Evolutionary conservation across 106 monocot genomes (phyloP).

Genomic region (Dioscorea zingiberensis): DNA sequence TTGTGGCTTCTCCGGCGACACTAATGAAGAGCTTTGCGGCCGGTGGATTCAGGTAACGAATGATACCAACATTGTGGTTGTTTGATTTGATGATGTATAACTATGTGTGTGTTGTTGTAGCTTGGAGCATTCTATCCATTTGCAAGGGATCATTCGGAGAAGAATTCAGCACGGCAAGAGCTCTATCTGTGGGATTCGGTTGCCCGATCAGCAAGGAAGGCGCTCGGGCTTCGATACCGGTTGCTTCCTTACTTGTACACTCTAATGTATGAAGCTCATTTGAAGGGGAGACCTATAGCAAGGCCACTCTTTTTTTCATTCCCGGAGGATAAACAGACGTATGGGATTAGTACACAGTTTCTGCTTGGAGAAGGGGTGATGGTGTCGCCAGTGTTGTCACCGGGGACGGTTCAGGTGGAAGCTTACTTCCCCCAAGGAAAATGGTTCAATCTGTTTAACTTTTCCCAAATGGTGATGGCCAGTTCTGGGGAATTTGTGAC

Average conservation of each 20-base stretch:
- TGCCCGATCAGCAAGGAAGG: conserved; percentile 38
- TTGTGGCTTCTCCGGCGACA: conserved; percentile 53
- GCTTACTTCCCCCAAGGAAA: conserved; percentile 54
- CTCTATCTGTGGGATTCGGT: conserved; percentile 72
- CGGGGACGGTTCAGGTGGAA: conserved; percentile 18
- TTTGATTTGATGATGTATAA: too few relatives aligned
- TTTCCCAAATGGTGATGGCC: conserved; percentile 4
- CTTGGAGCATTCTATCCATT: conserved; percentile 85
- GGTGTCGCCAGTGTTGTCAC: conserved; percentile 49
- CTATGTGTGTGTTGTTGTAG: conserved; percentile 10
- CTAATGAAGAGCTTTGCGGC: conserved; percentile 55
- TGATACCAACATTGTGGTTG: too few relatives aligned
- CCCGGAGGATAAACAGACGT: conserved; percentile 38
- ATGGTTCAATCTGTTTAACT: conserved; percentile 61
- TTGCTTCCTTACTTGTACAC: conserved; percentile 79
- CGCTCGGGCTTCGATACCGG: conserved; percentile 66
- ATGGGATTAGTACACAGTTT: conserved; percentile 49
- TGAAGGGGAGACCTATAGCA: conserved; percentile 62
- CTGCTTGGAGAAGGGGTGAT: conserved; percentile 40
- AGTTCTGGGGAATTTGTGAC: conserved; percentile 18
- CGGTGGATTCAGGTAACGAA: conserved; percentile 72
- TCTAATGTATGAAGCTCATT: conserved; percentile 66
- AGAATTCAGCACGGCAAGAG: conserved; percentile 29
- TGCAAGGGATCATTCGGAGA: conserved; percentile 50
- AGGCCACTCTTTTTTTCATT: conserved; percentile 87